Conservation (phyloP, 192 early-diverging fungal genomes). For the Coemansia sp. region DNA sequence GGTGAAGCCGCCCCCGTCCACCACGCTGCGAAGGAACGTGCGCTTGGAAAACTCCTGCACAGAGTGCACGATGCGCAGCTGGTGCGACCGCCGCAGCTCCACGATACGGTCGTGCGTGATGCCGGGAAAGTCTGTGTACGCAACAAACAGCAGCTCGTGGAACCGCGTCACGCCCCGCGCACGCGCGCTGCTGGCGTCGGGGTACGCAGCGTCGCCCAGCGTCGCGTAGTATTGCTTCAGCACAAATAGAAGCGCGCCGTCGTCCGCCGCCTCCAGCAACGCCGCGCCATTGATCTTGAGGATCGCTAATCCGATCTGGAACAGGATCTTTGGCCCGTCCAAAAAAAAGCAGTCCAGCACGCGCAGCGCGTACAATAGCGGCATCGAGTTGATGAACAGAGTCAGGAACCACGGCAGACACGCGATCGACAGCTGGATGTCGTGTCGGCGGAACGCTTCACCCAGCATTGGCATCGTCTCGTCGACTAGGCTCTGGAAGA, state of each 20-base stretch:
- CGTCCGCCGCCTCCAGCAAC: constrained; percentile 65
- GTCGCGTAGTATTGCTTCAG: constrained; percentile 85
- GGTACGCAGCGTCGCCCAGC: constrained; percentile 75
- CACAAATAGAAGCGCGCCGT: constrained; percentile 77
- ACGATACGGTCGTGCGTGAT: constrained; percentile 74
- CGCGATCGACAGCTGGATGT: constrained; percentile 95
- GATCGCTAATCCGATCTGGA: constrained; percentile 89
- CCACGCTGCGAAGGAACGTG: constrained; percentile 78
- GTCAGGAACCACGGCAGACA: constrained; percentile 98
- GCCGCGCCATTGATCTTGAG: constrained; percentile 89
- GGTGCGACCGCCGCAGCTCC: constrained; percentile 78
- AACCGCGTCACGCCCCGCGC: constrained; percentile 72
- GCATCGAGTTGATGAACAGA: constrained; percentile 95
- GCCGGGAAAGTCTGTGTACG: constrained; percentile 86
- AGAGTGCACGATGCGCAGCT: constrained; percentile 89
- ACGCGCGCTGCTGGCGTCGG: constrained; percentile 57
- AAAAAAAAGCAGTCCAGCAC: constrained; percentile 97
- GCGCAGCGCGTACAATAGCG: constrained; percentile 81
- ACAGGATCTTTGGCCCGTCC: constrained; percentile 94
- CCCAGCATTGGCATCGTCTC: constrained; percentile 90
- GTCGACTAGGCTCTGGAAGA: constrained; percentile 86
- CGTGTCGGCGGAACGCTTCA: constrained; percentile 78
- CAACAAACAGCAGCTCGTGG: constrained; percentile 86
- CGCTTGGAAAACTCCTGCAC: constrained; percentile 92
- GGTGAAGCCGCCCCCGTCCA: constrained; percentile 71